Base-by-base conservation (phyloP, 495 filamentous ascomycete species). In the Penicillium ochrochloron region DNA sequence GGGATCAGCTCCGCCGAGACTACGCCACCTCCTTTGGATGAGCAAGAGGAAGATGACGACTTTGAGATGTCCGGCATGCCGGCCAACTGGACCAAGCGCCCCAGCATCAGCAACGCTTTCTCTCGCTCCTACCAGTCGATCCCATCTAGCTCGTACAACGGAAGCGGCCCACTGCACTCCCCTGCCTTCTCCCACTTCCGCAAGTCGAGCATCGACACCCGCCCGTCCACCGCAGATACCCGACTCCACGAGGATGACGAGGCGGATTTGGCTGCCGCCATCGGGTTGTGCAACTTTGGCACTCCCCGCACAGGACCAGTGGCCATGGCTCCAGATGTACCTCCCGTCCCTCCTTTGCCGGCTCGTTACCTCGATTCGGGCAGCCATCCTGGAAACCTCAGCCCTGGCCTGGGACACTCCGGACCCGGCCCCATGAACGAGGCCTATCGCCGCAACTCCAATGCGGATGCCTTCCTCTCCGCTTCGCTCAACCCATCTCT, bases 251-350 rank as follows among this genome's bases (percentile, higher is more conserved):
- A 80, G 31, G 84, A 82, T 57, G 86, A 89, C 57, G 94, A 97
- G 60, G 78, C 78, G 9, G 80, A 82, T 60, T 82, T 99, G 61
- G 95, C 94, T 8, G 94, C 95, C 5, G 94, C 94, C 5, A 92
- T 97, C 42, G 92, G 94, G 65, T 79, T 97, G 64, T 97, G 95
- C 85, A 96, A 92, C 74, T 93, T 97, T 70, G 89, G 90, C 46
- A 94, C 89, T 58, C 92, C 91, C 51, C 89, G 90, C 39, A 87
- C 83, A 11, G 86, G 89, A 12, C 86, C 91, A 31, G 83, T 89
- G 11, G 84, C 85, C 51, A 83, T 96, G 46, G 88, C 89, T 7
- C 76, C 86, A 17, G 94, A 94, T 67, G 88, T 92, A 11, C 93
- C 93, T 35, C 93, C 93, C 0, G 93, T 97, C 10, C 93, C 93